Evolutionary conservation across 768 basidiomycete genomes (phyloP).

Genomic region (Galerina marginata): DNA sequence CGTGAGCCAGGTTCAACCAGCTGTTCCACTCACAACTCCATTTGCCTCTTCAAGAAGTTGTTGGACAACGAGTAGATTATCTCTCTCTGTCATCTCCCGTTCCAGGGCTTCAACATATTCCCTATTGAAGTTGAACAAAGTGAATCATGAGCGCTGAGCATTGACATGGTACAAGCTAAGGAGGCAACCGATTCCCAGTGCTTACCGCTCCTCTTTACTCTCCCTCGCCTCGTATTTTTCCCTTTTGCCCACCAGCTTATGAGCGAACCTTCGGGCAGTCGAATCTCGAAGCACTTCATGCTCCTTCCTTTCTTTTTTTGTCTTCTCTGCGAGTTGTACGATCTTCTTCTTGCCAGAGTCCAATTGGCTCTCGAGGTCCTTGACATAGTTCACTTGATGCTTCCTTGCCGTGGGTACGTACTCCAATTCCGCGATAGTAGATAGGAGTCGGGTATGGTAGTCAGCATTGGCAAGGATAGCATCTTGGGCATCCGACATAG

Average conservation of each 20-base stretch:
- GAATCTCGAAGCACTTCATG: slow-evolving; percentile 47
- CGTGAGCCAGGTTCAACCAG: background rate
- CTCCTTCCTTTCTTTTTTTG: slow-evolving; percentile 51
- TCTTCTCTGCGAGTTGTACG: slow-evolving; percentile 37
- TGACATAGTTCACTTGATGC: slow-evolving; percentile 41
- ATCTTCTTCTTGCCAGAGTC: slow-evolving; percentile 29
- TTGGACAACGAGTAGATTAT: slow-evolving; percentile 34
- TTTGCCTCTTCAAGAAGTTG: slow-evolving; percentile 41
- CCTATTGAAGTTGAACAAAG: slow-evolving; percentile 26
- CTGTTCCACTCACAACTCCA: slow-evolving; percentile 34
- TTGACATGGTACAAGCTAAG: background rate
- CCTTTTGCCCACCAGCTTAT: slow-evolving; percentile 45
- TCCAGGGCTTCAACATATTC: slow-evolving; percentile 53
- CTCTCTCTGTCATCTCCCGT: slow-evolving; percentile 43
- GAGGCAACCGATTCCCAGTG: background rate
- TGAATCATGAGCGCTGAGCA: background rate
- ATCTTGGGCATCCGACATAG: slow-evolving; percentile 35
- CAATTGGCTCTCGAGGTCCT: slow-evolving; percentile 37
- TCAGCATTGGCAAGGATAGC: slow-evolving; percentile 42
- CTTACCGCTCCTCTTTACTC: slow-evolving; percentile 51
- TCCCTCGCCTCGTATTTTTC: slow-evolving; percentile 48
- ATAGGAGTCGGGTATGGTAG: slow-evolving; percentile 43
- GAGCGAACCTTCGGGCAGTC: slow-evolving; percentile 41
- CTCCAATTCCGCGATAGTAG: slow-evolving; percentile 41
- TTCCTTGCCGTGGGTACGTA: slow-evolving; percentile 43